Conservation (phyloP, 768 basidiomycete genomes). For the Hortiboletus campestris region DNA sequence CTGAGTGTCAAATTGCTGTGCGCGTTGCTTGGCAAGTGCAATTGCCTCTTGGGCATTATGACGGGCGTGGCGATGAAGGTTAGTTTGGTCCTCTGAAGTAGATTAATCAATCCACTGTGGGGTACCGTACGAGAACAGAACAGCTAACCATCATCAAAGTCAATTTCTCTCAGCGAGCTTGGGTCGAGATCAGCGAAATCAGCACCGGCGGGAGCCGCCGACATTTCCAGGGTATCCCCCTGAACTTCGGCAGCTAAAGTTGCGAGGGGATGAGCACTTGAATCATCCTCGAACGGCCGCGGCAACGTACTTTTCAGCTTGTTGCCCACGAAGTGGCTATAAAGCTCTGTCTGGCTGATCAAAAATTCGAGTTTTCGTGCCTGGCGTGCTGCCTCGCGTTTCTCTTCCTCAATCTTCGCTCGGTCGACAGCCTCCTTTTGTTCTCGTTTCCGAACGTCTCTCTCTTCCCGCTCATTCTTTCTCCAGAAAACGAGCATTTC, state of each 20-base stretch:
- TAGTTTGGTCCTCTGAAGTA: slow-evolving; percentile 76
- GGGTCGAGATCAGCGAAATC: slow-evolving; percentile 56
- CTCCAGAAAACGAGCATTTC: slow-evolving; percentile 98
- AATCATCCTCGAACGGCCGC: slow-evolving; percentile 13
- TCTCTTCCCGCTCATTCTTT: slow-evolving; percentile 96
- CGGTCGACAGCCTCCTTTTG: slow-evolving; percentile 92
- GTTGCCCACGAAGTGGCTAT: slow-evolving; percentile 98
- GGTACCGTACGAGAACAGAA: background rate
- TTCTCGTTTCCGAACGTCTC: slow-evolving; percentile 87
- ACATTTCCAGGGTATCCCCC: slow-evolving; percentile 47
- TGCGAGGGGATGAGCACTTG: slow-evolving; percentile 13
- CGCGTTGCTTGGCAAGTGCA: slow-evolving; percentile 71
- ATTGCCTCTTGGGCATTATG: slow-evolving; percentile 91
- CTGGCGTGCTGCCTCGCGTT: slow-evolving; percentile 88
- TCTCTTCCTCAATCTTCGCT: slow-evolving; percentile 87
- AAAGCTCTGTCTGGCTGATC: slow-evolving; percentile 97
- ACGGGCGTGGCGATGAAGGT: slow-evolving; percentile 80
- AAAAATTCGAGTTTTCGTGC: slow-evolving; percentile 97
- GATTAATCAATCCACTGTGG: background rate
- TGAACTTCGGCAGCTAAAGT: slow-evolving; percentile 71
- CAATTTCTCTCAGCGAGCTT: slow-evolving; percentile 62
- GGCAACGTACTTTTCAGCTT: slow-evolving; percentile 78
- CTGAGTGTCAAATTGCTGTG: slow-evolving; percentile 81
- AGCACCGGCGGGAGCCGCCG: slow-evolving; percentile 53
- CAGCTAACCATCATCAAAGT: slow-evolving; percentile 85